Evolutionary conservation across 176 grass and related monocot species (phyloP).

Genomic region (Carex myosuroides): DNA sequence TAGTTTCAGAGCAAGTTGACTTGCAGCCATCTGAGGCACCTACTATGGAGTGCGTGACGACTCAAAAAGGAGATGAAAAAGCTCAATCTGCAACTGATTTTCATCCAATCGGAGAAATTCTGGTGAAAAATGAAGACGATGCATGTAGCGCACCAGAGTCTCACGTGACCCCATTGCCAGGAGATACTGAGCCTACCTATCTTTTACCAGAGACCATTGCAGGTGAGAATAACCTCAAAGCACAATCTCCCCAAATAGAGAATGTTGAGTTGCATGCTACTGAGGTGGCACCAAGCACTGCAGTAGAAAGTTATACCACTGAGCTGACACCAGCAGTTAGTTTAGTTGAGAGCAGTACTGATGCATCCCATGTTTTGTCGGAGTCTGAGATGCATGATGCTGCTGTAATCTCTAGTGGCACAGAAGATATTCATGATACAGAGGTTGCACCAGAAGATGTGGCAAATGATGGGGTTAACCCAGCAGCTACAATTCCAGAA

Average conservation of each 20-base stretch:
- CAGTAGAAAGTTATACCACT: background rate
- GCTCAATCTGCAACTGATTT: background rate
- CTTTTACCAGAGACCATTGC: background rate
- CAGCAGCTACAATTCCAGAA: background rate
- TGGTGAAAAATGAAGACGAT: background rate
- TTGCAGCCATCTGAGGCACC: background rate
- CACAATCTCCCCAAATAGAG: background rate
- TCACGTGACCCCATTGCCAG: background rate
- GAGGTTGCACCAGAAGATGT: background rate
- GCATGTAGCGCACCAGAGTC: background rate
- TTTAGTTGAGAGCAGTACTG: background rate
- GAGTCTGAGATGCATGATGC: background rate
- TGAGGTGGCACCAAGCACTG: background rate
- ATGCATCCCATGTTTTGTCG: background rate
- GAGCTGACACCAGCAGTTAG: background rate
- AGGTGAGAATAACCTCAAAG: background rate
- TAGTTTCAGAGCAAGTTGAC: background rate
- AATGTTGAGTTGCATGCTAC: background rate
- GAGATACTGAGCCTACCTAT: background rate
- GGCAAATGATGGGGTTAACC: background rate
- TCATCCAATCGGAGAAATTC: background rate
- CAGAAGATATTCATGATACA: background rate
- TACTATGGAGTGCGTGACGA: background rate
- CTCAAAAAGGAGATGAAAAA: background rate
- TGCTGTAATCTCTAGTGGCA: background rate